Evolutionary conservation across 177 flowering plant species (phyloP), one percentile per base, ranked within the genome.

Genomic region (Tripterygium wilfordii): DNA sequence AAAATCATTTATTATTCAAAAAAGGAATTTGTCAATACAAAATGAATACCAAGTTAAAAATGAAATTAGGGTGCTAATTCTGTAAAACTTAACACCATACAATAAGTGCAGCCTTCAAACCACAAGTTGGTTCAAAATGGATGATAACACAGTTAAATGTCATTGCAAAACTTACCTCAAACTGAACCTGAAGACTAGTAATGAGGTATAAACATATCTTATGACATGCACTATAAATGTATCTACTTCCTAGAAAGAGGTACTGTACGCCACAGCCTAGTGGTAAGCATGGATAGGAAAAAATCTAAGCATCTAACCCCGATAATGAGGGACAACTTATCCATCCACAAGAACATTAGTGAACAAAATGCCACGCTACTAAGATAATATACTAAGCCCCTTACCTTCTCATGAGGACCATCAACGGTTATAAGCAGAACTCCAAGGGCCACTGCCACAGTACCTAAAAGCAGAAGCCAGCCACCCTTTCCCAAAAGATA

Each of bases 341-440:
- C 12, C 33, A 30, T 7, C 33, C 12, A 30, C 12, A 30, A 30
- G n/a, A n/a, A n/a, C n/a, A n/a, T n/a, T n/a, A n/a, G n/a, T n/a
- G n/a, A n/a, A n/a, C n/a, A n/a, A n/a, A n/a, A n/a, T n/a, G n/a
- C 33, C 12, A 30, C 12, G 33, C 7, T 7, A 30, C 8, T 12
- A 7, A 6, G 33, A 30, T 7, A 6, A 30, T 6, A 30, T 30
- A 30, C 19, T 36, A 25, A 20, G 14, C 1, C 2, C 19, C 12
- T 14, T 75, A 94, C 99, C 97, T 89, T 81, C 56, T 76, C 95
- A 73, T 87, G 89, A 58, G 90, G 83, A 30, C 96, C 91, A 61
- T 78, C 92, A 60, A 75, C 42, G 15, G 75, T 71, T 25, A 77
- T 31, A 31, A 90, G 72, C 37, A 79, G 56, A 60, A 74, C 13